Conservation (phyloP, 495 filamentous ascomycete genomes). For the Massariosphaeria phaeospora region DNA sequence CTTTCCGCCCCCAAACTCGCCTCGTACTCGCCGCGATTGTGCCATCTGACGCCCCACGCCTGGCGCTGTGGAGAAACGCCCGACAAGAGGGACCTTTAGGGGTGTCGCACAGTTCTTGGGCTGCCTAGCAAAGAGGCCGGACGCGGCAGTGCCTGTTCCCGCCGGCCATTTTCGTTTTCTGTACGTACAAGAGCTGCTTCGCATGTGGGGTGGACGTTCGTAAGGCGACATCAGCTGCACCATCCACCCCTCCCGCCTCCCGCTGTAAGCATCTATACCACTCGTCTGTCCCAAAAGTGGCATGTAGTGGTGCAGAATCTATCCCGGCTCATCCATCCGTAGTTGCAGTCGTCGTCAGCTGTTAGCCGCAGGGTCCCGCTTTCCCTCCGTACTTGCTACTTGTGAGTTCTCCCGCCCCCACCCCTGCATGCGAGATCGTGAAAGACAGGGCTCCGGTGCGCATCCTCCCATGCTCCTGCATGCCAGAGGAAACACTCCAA, state of each 20-base stretch:
- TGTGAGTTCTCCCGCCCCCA: slow-evolving; percentile 5
- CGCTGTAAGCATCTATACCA: neutral
- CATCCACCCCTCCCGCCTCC: neutral
- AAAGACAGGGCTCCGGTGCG: slow-evolving; percentile 5
- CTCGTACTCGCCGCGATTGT: neutral
- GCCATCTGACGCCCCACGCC: slow-evolving; percentile 10
- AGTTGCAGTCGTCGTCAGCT: neutral
- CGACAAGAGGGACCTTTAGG: neutral
- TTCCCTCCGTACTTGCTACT: slow-evolving; percentile 9
- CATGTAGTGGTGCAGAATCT: too few relatives aligned
- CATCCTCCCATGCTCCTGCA: slow-evolving; percentile 6
- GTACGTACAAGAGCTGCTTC: slow-evolving; percentile 6
- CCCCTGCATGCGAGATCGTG: slow-evolving; percentile 16
- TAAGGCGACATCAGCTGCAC: neutral
- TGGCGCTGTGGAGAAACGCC: neutral
- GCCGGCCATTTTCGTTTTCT: neutral
- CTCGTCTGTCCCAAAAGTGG: neutral
- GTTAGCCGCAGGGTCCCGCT: neutral
- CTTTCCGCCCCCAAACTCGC: slow-evolving; percentile 5
- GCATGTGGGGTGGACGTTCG: neutral
- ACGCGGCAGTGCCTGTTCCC: slow-evolving; percentile 1
- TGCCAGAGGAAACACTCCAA: neutral
- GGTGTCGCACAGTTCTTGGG: slow-evolving; percentile 6
- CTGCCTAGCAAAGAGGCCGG: slow-evolving; percentile 19
- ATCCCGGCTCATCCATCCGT: too few relatives aligned